phyloP scores from a whole-genome alignment of 2,329 filamentous ascomycete species.

The Simplicillium sp. region DNA sequence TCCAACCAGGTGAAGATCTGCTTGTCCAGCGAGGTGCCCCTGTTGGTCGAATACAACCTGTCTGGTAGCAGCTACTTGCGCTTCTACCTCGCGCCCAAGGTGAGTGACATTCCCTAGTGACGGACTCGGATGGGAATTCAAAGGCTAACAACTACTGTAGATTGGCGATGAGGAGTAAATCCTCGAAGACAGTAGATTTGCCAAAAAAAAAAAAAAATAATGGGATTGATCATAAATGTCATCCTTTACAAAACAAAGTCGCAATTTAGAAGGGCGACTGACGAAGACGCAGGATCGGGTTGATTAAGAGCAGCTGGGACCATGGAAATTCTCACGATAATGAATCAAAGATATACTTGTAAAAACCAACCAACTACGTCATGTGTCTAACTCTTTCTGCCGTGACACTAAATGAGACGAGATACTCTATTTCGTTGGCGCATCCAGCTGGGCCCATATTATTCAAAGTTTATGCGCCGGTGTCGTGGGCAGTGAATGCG shows the following conservation, averaged over 20 bases:
- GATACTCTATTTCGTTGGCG: neutral
- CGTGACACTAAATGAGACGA: neutral
- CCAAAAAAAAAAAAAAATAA: too few species aligned
- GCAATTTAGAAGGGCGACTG: too few species aligned
- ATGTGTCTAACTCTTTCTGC: neutral
- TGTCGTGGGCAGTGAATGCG: too few species aligned
- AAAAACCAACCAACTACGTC: neutral
- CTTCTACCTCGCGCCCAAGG: conserved; percentile 98
- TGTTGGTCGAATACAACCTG: conserved; percentile 86
- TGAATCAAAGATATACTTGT: conserved; percentile 1
- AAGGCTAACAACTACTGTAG: conserved; percentile 7
- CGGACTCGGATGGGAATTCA: neutral
- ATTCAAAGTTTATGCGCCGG: too few species aligned
- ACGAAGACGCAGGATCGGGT: neutral
- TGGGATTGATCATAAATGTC: too few species aligned
- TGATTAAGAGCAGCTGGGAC: neutral
- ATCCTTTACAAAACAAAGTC: too few species aligned
- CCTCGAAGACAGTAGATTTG: too few species aligned
- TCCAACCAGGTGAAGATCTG: conserved; percentile 80
- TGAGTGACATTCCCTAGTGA: conserved; percentile 29
- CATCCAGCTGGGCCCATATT: too few species aligned
- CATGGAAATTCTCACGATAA: conserved; percentile 3
- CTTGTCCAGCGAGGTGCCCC: conserved; percentile 90
- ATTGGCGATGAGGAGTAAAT: conserved; percentile 18
- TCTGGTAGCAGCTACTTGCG: conserved; percentile 78